A percentile compares a stretch with the other conserved stretches of the same genome.
Evolutionary conservation across 176 grass and related monocot species (phyloP).

Genomic region (Pontederia paniculata): DNA sequence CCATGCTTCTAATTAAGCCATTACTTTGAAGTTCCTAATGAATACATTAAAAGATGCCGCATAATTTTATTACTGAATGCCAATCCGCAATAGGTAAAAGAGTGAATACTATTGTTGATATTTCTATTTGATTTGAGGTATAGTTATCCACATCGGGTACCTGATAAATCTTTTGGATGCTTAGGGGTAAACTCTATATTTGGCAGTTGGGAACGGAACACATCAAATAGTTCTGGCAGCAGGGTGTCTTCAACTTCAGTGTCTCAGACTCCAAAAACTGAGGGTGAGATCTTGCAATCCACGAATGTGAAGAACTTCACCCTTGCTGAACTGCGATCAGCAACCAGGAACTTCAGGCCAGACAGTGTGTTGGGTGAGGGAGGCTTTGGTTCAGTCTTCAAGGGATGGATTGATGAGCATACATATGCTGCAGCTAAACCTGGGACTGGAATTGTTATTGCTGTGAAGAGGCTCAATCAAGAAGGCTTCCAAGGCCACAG

Average conservation of each 20-base stretch:
- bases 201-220: constrained; percentile 38
- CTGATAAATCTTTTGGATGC: constrained; percentile 5
- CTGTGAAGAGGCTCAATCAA: constrained; percentile 74
- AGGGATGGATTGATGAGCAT: constrained; percentile 78
- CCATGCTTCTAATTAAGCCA: too few species aligned
- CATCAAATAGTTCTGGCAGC: constrained; percentile 53
- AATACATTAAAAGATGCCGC: too few species aligned
- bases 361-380: constrained; percentile 74
- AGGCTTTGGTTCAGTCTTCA: constrained; percentile 81
- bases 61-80: too few species aligned
- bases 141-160: constrained; percentile 6
- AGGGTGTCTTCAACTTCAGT: constrained; percentile 51
- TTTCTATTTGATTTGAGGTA: neutral
- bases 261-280: constrained; percentile 29
- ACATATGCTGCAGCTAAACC: constrained; percentile 48
- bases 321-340: constrained; percentile 50
- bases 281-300: constrained; percentile 57
- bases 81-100: too few species aligned
- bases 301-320: constrained; percentile 56
- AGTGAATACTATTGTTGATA: neutral
- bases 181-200: constrained; percentile 47
- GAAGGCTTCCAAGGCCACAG: constrained; percentile 70
- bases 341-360: constrained; percentile 80
- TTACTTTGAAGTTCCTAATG: too few species aligned
- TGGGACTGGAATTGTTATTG: constrained; percentile 62